Evolutionary conservation across 1,139 yeast genomes (phyloP).

Genomic region (Pichia sp.): DNA sequence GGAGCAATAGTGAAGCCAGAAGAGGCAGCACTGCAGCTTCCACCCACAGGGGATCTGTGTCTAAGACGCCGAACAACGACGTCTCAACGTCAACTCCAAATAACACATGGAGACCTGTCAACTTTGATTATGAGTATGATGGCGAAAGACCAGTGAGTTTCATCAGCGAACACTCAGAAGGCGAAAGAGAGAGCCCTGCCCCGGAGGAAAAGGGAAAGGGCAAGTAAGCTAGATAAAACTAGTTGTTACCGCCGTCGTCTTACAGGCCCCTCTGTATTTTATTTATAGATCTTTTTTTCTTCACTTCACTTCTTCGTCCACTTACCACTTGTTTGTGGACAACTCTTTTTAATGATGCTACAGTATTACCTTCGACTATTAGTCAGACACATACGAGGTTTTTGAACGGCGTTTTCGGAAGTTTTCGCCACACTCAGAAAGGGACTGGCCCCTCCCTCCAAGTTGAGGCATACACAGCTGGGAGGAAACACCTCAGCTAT

Average conservation of each 20-base stretch:
- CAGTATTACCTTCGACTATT: neutral
- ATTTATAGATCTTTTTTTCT: neutral
- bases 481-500: too few relatives aligned
- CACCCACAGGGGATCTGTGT: neutral
- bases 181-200: neutral
- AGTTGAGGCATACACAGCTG: too few relatives aligned
- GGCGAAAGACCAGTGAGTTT: constrained; percentile 22
- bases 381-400: neutral
- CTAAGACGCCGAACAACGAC: neutral
- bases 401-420: neutral
- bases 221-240: neutral
- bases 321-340: neutral
- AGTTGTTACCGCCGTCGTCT: neutral
- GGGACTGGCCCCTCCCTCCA: neutral
- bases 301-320: neutral
- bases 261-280: neutral
- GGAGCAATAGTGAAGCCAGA: neutral
- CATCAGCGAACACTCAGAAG: constrained; percentile 15
- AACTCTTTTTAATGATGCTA: neutral
- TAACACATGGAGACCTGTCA: constrained; percentile 19
- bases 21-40: neutral
- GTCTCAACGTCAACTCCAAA: neutral
- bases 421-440: neutral
- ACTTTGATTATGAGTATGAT: constrained; percentile 21
- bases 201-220: neutral